Percentiles rank a stretch among this genome's conserved stretches.
phyloP scores from a whole-genome alignment of 2,329 filamentous ascomycete species.

The Didymosphaeria variabile region DNA sequence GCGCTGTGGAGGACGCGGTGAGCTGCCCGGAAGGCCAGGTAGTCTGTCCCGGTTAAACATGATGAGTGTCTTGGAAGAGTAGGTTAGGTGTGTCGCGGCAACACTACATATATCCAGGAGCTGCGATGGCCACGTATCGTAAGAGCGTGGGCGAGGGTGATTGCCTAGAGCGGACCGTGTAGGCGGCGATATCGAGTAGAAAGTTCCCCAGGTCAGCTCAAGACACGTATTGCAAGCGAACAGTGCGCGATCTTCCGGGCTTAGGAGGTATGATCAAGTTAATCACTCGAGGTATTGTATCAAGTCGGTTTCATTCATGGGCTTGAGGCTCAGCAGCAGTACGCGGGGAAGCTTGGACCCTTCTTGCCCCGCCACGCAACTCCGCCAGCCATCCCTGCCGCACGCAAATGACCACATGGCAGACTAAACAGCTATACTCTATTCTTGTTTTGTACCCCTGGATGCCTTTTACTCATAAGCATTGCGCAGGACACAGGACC shows the following conservation, averaged over 20 bases:
- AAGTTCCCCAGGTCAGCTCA: background rate
- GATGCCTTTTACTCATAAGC: background rate
- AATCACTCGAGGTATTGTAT: background rate
- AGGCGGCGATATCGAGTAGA: background rate
- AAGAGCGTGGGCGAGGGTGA: background rate
- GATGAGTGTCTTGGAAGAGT: background rate
- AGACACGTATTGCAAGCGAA: background rate
- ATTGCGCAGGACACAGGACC: too few relatives aligned
- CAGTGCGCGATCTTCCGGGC: background rate
- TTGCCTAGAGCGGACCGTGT: conserved; percentile 1
- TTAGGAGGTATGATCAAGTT: background rate
- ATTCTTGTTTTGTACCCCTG: background rate
- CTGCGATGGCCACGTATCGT: conserved; percentile 16
- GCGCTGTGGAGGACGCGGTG: conserved; percentile 51
- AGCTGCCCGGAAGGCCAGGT: conserved; percentile 55
- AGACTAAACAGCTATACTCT: background rate
- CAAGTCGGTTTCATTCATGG: conserved; percentile 9
- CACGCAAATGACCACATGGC: background rate
- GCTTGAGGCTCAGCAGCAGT: conserved; percentile 2
- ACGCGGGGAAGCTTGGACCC: conserved; percentile 10
- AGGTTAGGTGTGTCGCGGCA: background rate
- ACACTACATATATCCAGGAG: background rate
- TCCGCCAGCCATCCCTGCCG: background rate
- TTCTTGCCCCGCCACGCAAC: conserved; percentile 1
- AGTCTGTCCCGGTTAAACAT: conserved; percentile 68